Conservation (phyloP, 1,284 basidiomycete species). For the Laetiporus sulphureus region DNA sequence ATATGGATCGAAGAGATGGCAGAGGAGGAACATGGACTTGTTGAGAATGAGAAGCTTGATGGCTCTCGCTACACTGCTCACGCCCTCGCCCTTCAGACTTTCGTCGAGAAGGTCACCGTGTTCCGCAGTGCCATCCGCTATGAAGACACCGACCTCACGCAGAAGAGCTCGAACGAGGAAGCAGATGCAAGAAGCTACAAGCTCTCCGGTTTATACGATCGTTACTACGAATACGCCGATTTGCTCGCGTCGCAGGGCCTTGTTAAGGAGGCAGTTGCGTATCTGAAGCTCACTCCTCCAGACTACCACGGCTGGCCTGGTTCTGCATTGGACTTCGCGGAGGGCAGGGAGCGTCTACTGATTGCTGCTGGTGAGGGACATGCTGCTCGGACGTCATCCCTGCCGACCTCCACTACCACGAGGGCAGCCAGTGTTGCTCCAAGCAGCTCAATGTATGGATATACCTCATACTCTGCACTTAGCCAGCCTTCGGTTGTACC, state of each 20-base stretch:
- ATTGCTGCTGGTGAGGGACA: constrained; percentile 40
- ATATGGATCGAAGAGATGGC: constrained; percentile 92
- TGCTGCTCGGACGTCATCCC: constrained; percentile 22
- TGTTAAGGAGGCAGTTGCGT: constrained; percentile 76
- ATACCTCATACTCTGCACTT: constrained; percentile 18
- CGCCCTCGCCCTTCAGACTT: constrained; percentile 85
- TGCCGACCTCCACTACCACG: constrained; percentile 17
- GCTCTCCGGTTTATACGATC: constrained; percentile 83
- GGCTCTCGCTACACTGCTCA: constrained; percentile 79
- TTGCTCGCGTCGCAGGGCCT: constrained; percentile 88
- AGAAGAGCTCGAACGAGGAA: constrained; percentile 28
- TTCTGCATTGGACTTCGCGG: constrained; percentile 46
- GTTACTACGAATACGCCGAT: constrained; percentile 95
- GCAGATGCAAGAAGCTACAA: constrained; percentile 70
- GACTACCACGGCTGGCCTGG: constrained; percentile 68
- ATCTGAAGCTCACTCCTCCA: constrained; percentile 75
- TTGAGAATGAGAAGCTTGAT: constrained; percentile 38
- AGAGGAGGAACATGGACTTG: constrained; percentile 71
- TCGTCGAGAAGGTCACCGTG: constrained; percentile 95
- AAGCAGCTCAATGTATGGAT: constrained; percentile 16
- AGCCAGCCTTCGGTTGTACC: constrained; percentile 14
- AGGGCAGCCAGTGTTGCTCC: constrained; percentile 14
- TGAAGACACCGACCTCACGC: constrained; percentile 70
- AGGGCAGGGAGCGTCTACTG: constrained; percentile 58
- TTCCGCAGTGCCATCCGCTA: constrained; percentile 91